These are phyloP conservation scores for Tolypocladium endophyticum DNA, from an alignment of 2,329 filamentous ascomycete genomes.

Conservation along the genomic window DNA sequence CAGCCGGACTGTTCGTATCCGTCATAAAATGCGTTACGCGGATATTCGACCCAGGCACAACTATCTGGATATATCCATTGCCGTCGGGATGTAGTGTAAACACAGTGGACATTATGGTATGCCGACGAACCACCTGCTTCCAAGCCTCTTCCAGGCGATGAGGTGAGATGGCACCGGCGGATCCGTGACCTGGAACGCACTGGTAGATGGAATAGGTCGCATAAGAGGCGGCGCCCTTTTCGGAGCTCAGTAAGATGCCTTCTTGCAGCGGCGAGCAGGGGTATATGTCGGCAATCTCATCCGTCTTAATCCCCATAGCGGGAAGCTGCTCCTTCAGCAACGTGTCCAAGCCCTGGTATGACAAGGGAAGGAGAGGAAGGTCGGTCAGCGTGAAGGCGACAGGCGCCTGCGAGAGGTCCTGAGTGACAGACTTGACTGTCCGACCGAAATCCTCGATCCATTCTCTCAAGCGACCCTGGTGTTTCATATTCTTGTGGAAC, in stretches of 20 bases:
- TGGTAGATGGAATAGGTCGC: conserved; percentile 9
- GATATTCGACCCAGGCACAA: neutral
- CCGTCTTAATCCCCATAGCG: conserved; percentile 1
- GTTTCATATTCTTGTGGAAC: conserved; percentile 3
- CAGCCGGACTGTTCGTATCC: neutral
- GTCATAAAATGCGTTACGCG: neutral
- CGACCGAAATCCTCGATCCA: conserved; percentile 2
- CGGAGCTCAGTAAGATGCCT: conserved; percentile 24
- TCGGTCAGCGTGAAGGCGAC: conserved; percentile 16
- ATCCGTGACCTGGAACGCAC: conserved; percentile 1
- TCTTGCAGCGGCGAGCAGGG: conserved; percentile 27
- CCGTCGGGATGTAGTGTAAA: conserved; percentile 6
- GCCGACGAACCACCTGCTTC: conserved; percentile 2
- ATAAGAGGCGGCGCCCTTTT: conserved; percentile 4
- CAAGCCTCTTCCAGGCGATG: conserved; percentile 5
- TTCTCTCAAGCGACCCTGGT: conserved; percentile 1
- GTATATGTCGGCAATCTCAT: conserved; percentile 10
- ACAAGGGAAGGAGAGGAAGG: conserved; percentile 18
- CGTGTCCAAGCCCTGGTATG: conserved; percentile 1
- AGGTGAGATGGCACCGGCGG: neutral
- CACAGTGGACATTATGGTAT: conserved; percentile 3
- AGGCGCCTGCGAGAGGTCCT: neutral
- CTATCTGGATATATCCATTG: conserved; percentile 6
- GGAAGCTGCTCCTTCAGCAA: conserved; percentile 1
- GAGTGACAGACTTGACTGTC: neutral